A percentile compares a stretch with the other conserved stretches of the same genome.
Evolutionary conservation across 345 rosid species (phyloP).

Genomic region (Lumnitzera racemosa): DNA sequence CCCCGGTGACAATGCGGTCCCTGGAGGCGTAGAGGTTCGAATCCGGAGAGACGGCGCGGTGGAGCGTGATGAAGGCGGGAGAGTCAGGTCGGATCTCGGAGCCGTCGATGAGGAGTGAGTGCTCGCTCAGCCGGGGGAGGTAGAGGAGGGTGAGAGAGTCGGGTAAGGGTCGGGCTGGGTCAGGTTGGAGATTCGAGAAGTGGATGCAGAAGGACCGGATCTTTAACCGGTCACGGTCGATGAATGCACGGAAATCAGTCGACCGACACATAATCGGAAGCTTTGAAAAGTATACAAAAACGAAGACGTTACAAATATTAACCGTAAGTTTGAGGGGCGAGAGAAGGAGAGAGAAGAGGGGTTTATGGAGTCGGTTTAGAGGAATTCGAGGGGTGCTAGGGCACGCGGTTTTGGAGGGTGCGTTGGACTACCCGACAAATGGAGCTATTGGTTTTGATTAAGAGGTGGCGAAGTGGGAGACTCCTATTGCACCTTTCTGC

Average conservation of each 20-base stretch:
- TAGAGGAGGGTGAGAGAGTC: constrained; percentile 64
- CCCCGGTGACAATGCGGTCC: constrained; percentile 45
- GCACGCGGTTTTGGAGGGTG: constrained; percentile 10
- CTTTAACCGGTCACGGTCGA: constrained; percentile 21
- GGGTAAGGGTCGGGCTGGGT: constrained; percentile 16
- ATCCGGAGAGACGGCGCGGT: constrained; percentile 37
- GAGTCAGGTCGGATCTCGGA: constrained; percentile 50
- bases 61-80: constrained; percentile 54
- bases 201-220: constrained; percentile 57
- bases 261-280: constrained; percentile 45
- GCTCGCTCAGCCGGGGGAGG: constrained; percentile 52
- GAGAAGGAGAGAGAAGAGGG: background rate
- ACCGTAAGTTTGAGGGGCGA: too few species aligned
- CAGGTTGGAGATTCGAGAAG: constrained; percentile 36
- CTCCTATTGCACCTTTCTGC: too few species aligned
- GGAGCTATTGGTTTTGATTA: too few species aligned
- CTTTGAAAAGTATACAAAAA: too few species aligned
- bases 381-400: constrained; percentile 7
- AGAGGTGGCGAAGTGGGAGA: too few species aligned
- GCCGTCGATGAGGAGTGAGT: constrained; percentile 47
- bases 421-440: background rate
- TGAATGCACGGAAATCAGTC: constrained; percentile 27
- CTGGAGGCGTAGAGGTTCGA: constrained; percentile 44
- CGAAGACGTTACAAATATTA: too few species aligned
- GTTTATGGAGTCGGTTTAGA: background rate